Evolutionary conservation across 352 stramenopile species (phyloP), one percentile per base, ranked within the genome.

Genomic region (Halophytophthora batemanensis): DNA sequence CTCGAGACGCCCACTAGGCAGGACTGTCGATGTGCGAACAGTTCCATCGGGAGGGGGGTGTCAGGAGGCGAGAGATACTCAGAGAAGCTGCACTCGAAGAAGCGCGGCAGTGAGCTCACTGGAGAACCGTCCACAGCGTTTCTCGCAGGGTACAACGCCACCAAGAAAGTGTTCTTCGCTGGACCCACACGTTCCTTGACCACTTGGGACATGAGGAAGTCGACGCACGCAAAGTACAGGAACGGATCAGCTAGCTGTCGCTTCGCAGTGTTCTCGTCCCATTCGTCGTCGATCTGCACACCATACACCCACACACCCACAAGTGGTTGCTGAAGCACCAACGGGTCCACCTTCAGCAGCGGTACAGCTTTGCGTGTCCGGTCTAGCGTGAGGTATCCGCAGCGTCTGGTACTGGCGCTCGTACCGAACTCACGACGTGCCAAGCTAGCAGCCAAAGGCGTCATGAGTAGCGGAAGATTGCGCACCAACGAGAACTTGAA

Each of bases 241-340:
- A 72, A 82, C 39, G 78, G 70, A 57, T 89, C 64, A 13, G 55
- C 50, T 1, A 88, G 46, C 46, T 77, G 69, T 6, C 61, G 51
- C 19, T 57, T 56, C 1, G 63, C 61, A 6, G 31, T 57, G 3
- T 64, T 51, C 17, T 69, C 56, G 23, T 80, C 49, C 69, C 74
- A 83, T 12, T 68, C 68, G 19, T 86, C 77, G 45, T 74, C 64
- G 5, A 92, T 59, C 11, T 71, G 53, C 2, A 90, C 57, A 23
- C 82, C 82, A 34, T 86, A 87, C 3, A 89, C 66, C 82, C 82
- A 92, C 40, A 92, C 18, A 12, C 82, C 82, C 1, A 92, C 77
- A 44, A 90, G 62, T 2, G 79, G 82, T 19, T 78, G 71, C 45
- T 87, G 73, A 4, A 79, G 45, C 35, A 88, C 74, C 13, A 92